A percentile compares a stretch with the other conserved stretches of the same genome.
Conservation (phyloP, 768 basidiomycete species). For the Flagelloscypha sp. region DNA sequence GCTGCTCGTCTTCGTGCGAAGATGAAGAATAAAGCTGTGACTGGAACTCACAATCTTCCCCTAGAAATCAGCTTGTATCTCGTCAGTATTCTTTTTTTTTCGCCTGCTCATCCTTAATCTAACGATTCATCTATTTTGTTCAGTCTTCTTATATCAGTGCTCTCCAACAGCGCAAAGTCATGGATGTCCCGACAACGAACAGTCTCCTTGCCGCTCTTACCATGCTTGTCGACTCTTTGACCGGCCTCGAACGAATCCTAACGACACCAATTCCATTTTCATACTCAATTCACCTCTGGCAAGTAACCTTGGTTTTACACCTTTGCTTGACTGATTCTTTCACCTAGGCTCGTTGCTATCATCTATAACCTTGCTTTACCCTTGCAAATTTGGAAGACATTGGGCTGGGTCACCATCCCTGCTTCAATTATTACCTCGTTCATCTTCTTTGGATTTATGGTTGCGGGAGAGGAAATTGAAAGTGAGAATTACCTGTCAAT, state of each 20-base stretch:
- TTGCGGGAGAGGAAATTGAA: constrained; percentile 69
- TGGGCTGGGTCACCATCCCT: constrained; percentile 61
- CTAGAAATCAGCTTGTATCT: constrained; percentile 64
- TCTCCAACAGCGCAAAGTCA: constrained; percentile 45
- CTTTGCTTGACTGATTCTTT: constrained; percentile 40
- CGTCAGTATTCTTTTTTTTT: constrained; percentile 24
- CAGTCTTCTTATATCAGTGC: constrained; percentile 63
- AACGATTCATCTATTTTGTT: constrained; percentile 3
- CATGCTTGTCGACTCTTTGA: constrained; percentile 55
- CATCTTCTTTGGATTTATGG: constrained; percentile 67
- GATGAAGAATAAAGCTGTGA: constrained; percentile 31
- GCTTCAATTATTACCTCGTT: constrained; percentile 53
- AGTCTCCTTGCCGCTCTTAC: constrained; percentile 39
- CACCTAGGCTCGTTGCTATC: constrained; percentile 57
- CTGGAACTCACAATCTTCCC: constrained; percentile 56
- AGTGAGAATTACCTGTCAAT: constrained; percentile 31
- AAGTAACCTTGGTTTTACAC: not conserved
- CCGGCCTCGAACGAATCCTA: constrained; percentile 63
- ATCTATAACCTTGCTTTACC: constrained; percentile 61
- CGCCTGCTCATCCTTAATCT: not conserved
- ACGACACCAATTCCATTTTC: constrained; percentile 75
- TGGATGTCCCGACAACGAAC: constrained; percentile 53
- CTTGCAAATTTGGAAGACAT: constrained; percentile 48
- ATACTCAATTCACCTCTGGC: constrained; percentile 23
- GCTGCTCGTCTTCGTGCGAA: constrained; percentile 47